Evolutionary conservation across 768 basidiomycete genomes (phyloP), one percentile per base, ranked within the genome.

Genomic region (Daedalea quercina): DNA sequence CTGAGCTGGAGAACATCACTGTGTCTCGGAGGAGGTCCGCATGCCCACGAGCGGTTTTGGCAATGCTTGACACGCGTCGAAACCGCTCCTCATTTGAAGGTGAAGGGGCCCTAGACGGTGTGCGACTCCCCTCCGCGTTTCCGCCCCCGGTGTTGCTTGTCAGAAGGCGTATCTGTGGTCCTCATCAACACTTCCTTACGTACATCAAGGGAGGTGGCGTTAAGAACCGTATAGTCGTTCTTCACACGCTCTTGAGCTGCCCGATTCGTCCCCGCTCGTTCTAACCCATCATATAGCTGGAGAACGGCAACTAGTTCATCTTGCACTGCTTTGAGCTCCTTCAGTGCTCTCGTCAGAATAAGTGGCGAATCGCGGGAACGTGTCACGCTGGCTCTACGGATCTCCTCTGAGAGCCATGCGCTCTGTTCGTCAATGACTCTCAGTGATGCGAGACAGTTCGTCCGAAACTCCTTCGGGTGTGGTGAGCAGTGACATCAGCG

Each of bases 381-480:
- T 24, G 35, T 19, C 55, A 56, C 26, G 34, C 86, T 74, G 8
- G 86, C 84, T 45, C 78, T 79, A 57, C 87, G 84, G 1, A 90
- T 91, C 12, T 85, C 80, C 1, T 89, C 82, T 19, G 83, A 78
- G 3, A 93, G 92, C 93, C 93, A 94, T 17, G 87, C 81, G 60
- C 94, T 92, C 67, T 94, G 92, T 7, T 86, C 82, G 55, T 75
- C 82, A 26, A 95, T 81, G 9, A 91, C 75, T 50, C 92, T 90
- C 66, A 90, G 90, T 2, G 90, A 91, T 7, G 76, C 73, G 37
- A 79, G 76, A 62, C 90, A 93, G 65, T 87, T 89, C 13, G 64
- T 58, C 57, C 86, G 78, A 61, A 93, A 92, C 70, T 94, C 93
- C 91, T 95, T 63, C 41, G 45, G 35, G 34, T 3, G 23, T 19